Base-by-base conservation (phyloP, 1,284 basidiomycete genomes). In the Gymnopus androsaceus region DNA sequence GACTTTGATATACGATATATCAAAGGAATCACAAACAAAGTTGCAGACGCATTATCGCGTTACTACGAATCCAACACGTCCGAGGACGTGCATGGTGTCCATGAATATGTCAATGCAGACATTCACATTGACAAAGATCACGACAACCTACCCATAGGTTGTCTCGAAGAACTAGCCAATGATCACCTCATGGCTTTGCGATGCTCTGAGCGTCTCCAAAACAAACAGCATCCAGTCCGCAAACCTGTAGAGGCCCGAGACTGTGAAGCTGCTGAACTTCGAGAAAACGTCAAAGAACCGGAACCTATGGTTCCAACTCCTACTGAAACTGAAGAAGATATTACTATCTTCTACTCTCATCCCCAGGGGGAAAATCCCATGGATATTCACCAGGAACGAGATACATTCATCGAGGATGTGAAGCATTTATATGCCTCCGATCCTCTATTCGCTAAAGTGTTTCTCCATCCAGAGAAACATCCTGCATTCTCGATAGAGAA, bases 41-140 rank as follows among this genome's bases (percentile, higher is more conserved):
- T 74, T 1, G 67, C 67, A 1, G 70, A 75, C 51, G 55, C 46
- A 0, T 48, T 73, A 7, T 74, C 67, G 0, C 59, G 67, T 0
- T 69, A 70, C 47, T 72, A 65, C 52, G 53, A 59, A n/a, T 57
- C 44, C 9, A 65, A 69, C 17, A 21, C 0, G 27, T 54, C 3
- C 31, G 59, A 58, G 40, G 61, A 67, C 9, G n/a, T 27, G 2
- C 17, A 55, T 25, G 27, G 41, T n/a, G 11, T 36, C 1, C 21
- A 50, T n/a, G 58, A 56, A 15, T 51, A 52, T 42, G 54, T 54
- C 3, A 54, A 42, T 44, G 62, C 64, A 0, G 67, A 73, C 44
- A 38, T 53, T 0, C 55, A 62, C 0, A 57, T 72, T 2, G 69
- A 71, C 36, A 66, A 63, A 1, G 50, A 65, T 3, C 51, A 60